Evolutionary conservation across 2,329 filamentous ascomycete genomes (phyloP), one percentile per base, ranked within the genome.

Genomic region (Penicillium griseofulvum): DNA sequence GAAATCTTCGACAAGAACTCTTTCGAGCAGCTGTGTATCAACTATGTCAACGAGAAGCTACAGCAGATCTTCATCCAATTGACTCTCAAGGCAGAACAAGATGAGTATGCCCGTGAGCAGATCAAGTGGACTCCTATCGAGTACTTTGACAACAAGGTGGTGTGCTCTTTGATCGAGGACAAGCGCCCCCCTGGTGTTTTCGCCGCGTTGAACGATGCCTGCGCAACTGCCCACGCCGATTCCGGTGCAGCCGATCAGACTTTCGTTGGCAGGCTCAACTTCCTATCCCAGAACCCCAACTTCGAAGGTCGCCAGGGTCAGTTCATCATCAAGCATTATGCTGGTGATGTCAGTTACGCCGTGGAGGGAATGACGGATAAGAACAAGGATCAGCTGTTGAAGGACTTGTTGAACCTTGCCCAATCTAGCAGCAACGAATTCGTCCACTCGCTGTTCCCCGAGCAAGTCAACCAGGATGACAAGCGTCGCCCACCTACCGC

Each of bases 1-100:
- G 94, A 99, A 72, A 99, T 99, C 64, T 99, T 99, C 65, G 94
- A 99, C 72, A 94, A 93, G 78, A 99, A 99, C 79, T 97, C 90
- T 62, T 99, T 99, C 68, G 94, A 99, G 74, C 94, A 99, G 76
- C 84, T 99, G 8, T 99, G 94, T 77, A 99, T 99, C 82, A 99
- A 99, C 79, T 99, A 97, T 70, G 95, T 97, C 70, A 99, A 99
- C 75, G 94, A 99, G 77, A 99, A 99, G 76, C 80, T 99, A 55
- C 94, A 99, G 76, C 94, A 99, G 71, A 97, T 99, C 68, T 99
- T 99, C 72, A 99, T 99, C 65, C 94, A 99, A 74, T 80, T 99
- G 65, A 99, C 94, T 0, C 76, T 99, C 59, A 96, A 96, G 79
- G 88, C 94, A 0, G 94, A 99, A 73, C 94, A 99, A 77, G 94